phyloP scores from a whole-genome alignment of 2,329 filamentous ascomycete genomes.

The Celoporthe dispersa region DNA sequence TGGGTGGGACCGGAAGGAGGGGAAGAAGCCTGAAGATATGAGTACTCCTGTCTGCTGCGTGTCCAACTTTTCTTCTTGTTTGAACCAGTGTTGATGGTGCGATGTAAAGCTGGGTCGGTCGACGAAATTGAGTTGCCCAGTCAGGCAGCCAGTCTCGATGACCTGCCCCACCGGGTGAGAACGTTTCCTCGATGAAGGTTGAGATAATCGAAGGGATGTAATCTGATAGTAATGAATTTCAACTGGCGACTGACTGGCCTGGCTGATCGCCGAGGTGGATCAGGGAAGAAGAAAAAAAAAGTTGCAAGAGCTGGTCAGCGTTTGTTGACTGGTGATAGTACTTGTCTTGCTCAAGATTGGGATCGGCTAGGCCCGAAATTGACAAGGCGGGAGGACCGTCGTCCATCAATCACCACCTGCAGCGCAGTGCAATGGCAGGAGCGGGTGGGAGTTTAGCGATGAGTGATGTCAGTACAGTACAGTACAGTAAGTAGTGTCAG shows the following conservation, averaged over 20 bases:
- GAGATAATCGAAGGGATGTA: background rate
- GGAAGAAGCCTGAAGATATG: background rate
- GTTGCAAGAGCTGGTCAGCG: background rate
- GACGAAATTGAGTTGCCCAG: background rate
- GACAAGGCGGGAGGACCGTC: background rate
- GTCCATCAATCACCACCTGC: background rate
- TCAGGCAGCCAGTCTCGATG: background rate
- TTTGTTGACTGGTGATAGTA: background rate
- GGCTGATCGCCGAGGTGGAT: background rate
- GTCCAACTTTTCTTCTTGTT: background rate
- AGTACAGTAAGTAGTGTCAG: background rate
- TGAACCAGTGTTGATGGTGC: background rate
- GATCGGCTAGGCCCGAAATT: conserved; percentile 24
- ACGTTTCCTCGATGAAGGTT: background rate
- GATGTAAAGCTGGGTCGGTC: background rate
- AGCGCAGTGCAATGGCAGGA: background rate
- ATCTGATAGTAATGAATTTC: background rate
- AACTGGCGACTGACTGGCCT: background rate
- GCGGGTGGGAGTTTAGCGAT: background rate
- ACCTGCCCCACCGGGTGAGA: background rate
- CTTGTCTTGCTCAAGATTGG: conserved; percentile 5
- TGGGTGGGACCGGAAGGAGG: background rate
- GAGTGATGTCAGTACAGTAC: background rate
- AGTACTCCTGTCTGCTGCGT: conserved; percentile 6
- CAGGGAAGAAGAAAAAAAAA: conserved; percentile 1